Evolutionary conservation across 2,329 filamentous ascomycete genomes (phyloP).

Genomic region (Rugonectria rugulosa): DNA sequence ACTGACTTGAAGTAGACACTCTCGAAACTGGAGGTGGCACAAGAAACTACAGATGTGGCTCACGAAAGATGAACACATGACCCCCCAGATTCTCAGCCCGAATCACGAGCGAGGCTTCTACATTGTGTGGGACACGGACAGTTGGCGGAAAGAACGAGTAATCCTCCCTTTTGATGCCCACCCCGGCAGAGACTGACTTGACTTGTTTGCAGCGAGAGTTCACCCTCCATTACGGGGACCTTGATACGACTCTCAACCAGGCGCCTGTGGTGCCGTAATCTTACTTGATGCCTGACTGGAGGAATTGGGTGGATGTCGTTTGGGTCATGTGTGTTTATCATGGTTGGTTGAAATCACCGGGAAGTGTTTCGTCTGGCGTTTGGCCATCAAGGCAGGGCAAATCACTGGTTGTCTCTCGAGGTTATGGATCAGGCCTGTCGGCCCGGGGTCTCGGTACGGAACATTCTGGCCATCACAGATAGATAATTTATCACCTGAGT

Average conservation of each 20-base stretch:
- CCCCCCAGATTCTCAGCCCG: slow-evolving; percentile 64
- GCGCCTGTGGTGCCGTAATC: slow-evolving; percentile 40
- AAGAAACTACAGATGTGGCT: slow-evolving; percentile 72
- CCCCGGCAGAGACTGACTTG: slow-evolving; percentile 19
- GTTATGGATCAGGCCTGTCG: slow-evolving; percentile 42
- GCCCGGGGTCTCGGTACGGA: slow-evolving; percentile 38
- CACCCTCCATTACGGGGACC: slow-evolving; percentile 66
- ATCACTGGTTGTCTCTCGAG: slow-evolving; percentile 35
- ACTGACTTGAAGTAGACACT: slow-evolving; percentile 54
- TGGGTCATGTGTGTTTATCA: slow-evolving; percentile 24
- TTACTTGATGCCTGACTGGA: slow-evolving; percentile 19
- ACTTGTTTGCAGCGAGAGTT: slow-evolving; percentile 61
- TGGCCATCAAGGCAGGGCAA: slow-evolving; percentile 40
- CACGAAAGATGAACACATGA: slow-evolving; percentile 72
- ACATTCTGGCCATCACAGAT: slow-evolving; percentile 38
- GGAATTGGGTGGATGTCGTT: slow-evolving; percentile 6
- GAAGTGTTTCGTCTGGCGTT: slow-evolving; percentile 42
- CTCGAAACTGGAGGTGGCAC: slow-evolving; percentile 73
- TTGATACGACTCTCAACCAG: slow-evolving; percentile 58
- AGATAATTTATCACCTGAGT: slow-evolving; percentile 36
- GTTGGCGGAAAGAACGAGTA: slow-evolving; percentile 70
- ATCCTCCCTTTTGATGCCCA: slow-evolving; percentile 7
- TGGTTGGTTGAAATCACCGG: slow-evolving; percentile 27
- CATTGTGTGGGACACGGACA: slow-evolving; percentile 69
- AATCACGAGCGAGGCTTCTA: slow-evolving; percentile 71